Percentiles rank a stretch among this genome's conserved stretches.
Evolutionary conservation across 2,329 filamentous ascomycete genomes (phyloP).

Genomic region (Rachicladosporium sp.): DNA sequence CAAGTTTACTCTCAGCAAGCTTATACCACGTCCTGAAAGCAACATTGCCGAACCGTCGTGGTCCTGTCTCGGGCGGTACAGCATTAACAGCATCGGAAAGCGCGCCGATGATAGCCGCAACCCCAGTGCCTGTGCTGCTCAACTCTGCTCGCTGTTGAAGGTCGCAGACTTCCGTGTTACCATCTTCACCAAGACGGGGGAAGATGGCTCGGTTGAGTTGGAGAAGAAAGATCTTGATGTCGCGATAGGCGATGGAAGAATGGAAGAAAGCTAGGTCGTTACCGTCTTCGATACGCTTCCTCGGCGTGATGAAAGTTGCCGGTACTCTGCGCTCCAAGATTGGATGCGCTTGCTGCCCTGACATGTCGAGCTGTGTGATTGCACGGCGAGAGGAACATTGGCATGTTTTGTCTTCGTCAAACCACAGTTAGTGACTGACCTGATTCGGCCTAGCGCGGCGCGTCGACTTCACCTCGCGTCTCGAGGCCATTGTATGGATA

Average conservation of each 20-base stretch:
- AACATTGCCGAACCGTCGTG: slow-evolving; percentile 80
- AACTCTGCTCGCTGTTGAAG: slow-evolving; percentile 14
- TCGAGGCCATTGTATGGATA: no score
- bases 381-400: neutral
- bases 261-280: slow-evolving; percentile 73
- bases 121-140: slow-evolving; percentile 14
- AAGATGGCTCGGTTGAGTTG: slow-evolving; percentile 84
- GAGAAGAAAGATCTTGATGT: slow-evolving; percentile 75
- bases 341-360: neutral
- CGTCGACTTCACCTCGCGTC: neutral
- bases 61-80: slow-evolving; percentile 72
- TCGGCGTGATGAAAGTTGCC: slow-evolving; percentile 49
- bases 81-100: slow-evolving; percentile 55
- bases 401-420: slow-evolving; percentile 1
- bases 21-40: slow-evolving; percentile 78
- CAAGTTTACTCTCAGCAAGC: slow-evolving; percentile 49
- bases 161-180: slow-evolving; percentile 12
- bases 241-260: slow-evolving; percentile 67
- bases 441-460: neutral
- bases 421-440: neutral
- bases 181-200: slow-evolving; percentile 43
- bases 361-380: neutral
- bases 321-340: neutral
- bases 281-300: slow-evolving; percentile 74
- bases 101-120: slow-evolving; percentile 41